Evolutionary conservation across 139 green algal genomes (phyloP).

Genomic region (Closterium sp.): DNA sequence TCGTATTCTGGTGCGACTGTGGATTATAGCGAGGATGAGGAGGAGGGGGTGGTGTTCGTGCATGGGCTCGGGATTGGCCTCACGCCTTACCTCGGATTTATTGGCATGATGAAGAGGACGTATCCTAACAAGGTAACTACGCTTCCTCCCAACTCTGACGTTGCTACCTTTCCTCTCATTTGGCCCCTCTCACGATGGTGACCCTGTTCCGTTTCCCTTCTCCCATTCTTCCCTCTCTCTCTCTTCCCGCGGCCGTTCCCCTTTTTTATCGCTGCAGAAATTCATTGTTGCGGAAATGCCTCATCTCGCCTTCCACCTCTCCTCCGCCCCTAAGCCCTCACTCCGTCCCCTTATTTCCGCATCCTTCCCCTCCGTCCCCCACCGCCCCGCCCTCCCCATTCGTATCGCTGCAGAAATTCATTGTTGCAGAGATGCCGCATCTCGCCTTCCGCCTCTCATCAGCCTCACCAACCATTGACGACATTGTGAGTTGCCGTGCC

Average conservation of each 20-base stretch:
- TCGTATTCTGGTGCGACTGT: neutral
- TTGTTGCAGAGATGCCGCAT: neutral
- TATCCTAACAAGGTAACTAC: neutral
- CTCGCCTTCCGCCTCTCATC: neutral
- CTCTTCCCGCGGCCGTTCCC: neutral
- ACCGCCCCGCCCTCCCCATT: too few species aligned
- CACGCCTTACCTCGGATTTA: conserved; percentile 38
- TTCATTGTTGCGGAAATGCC: neutral
- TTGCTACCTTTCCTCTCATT: too few species aligned
- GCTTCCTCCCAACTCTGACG: too few species aligned
- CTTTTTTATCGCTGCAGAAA: neutral
- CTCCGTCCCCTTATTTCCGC: too few species aligned
- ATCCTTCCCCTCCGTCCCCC: too few species aligned
- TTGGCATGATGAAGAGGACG: neutral
- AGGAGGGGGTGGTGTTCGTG: conserved; percentile 12
- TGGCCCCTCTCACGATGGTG: too few species aligned
- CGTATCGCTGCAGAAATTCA: neutral
- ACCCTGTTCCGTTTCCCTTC: too few species aligned
- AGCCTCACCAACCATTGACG: neutral
- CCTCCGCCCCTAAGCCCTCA: too few species aligned
- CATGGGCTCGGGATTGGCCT: conserved; percentile 35
- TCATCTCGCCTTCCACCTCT: neutral
- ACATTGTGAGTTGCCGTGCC: neutral
- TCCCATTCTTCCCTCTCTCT: too few species aligned
- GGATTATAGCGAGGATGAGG: neutral